phyloP scores from a whole-genome alignment of 1,284 basidiomycete genomes.

The Exsudoporus floridanus region DNA sequence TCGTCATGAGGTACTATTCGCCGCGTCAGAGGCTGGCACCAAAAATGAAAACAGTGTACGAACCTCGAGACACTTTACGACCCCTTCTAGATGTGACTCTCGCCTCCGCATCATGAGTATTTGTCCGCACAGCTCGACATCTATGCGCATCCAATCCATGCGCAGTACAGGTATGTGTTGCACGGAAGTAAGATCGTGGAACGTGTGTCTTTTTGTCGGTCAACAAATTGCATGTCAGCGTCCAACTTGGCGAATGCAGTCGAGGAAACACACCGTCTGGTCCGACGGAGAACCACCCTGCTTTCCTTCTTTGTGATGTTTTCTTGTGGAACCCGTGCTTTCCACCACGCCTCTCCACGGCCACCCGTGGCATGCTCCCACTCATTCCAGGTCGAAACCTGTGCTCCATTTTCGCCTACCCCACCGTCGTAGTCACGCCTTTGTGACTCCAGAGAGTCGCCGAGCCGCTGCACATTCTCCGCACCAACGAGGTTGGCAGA shows the following conservation, averaged over 20 bases:
- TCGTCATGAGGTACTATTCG: slow-evolving; percentile 48
- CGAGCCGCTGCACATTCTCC: slow-evolving; percentile 17
- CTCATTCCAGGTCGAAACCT: slow-evolving; percentile 55
- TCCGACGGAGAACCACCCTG: slow-evolving; percentile 4
- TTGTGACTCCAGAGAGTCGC: slow-evolving; percentile 5
- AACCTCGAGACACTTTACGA: slow-evolving; percentile 41
- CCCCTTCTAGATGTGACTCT: slow-evolving; percentile 53
- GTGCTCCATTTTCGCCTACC: slow-evolving; percentile 23
- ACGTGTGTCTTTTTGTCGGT: slow-evolving; percentile 54
- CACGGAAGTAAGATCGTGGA: slow-evolving; percentile 54
- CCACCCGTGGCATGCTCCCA: slow-evolving; percentile 27
- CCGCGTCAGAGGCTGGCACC: background rate
- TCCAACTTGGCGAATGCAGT: background rate
- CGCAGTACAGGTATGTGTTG: slow-evolving; percentile 47
- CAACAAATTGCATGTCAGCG: slow-evolving; percentile 8
- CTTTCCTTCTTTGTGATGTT: slow-evolving; percentile 1
- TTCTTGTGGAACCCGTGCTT: slow-evolving; percentile 15
- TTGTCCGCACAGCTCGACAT: slow-evolving; percentile 75
- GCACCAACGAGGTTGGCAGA: slow-evolving; percentile 37
- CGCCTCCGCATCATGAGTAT: slow-evolving; percentile 65
- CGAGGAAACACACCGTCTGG: slow-evolving; percentile 20
- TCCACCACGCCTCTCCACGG: slow-evolving; percentile 28
- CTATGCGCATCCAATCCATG: slow-evolving; percentile 65
- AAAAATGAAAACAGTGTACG: slow-evolving; percentile 9
- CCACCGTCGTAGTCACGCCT: slow-evolving; percentile 4